Base-by-base conservation (phyloP, 306 rosid genomes). In the Aeschynomene evenia region DNA sequence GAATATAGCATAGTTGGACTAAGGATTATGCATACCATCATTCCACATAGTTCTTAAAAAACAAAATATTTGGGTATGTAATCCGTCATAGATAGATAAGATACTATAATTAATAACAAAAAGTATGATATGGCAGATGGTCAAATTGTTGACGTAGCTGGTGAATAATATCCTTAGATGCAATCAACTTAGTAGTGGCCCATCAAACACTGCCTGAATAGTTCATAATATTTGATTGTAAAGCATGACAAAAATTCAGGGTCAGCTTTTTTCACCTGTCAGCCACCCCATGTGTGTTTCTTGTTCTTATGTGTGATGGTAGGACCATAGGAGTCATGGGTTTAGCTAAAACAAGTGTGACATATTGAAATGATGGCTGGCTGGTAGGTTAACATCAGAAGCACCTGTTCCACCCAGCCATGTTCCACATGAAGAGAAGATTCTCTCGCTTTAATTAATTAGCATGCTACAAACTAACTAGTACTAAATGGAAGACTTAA, bases 241-340 rank as follows among this genome's bases (percentile, higher is more conserved):
- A 36, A 51, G 36, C 64, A 36, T 49, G 65, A 65, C 74, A 66
- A 50, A n/a, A 48, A 58, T 28, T 59, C 14, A 54, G 9, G 46
- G 48, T 50, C 52, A 59, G 66, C 21, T 71, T 66, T n/a, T 71
- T 46, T 67, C 40, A 67, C 67, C 67, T 13, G 68, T 60, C 31
- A 28, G n/a, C n/a, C 75, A 60, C 66, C 29, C 76, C 63, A 79
- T 73, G 76, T 62, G 72, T 45, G 16, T 46, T 66, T 61, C 51
- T 61, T 60, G 70, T 73, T 73, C 68, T 49, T 33, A 45, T 67
- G 22, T 73, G 46, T 36, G 62, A 66, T 16, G 48, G 56, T 73
- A 53, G 71, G 71, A 50, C 56, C 46, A 4, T 16, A 79, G 62
- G 55, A 53, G 67, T 40, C 26, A 45, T 51, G 60, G 33, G 26